These are phyloP conservation scores for Simplicillium sp. DNA, from an alignment of 2,329 filamentous ascomycete species.

Conservation along the genomic window DNA sequence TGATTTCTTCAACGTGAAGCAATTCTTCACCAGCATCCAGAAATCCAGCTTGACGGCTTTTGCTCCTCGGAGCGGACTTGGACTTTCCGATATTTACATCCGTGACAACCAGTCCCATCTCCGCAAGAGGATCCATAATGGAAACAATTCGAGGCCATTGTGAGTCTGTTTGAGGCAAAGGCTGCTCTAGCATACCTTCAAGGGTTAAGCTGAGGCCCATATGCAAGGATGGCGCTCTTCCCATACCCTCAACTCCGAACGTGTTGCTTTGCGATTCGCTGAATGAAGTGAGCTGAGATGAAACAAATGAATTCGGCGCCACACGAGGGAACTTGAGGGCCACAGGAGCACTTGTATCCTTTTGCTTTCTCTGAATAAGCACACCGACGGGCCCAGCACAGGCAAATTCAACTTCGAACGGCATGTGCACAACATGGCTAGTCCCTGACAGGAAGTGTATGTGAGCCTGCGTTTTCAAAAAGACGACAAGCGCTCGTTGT, in stretches of 20 bases:
- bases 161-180: constrained; percentile 41
- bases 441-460: constrained; percentile 85
- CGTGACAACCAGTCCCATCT: constrained; percentile 73
- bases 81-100: constrained; percentile 32
- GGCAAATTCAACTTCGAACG: constrained; percentile 85
- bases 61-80: constrained; percentile 19
- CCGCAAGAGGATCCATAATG: constrained; percentile 75
- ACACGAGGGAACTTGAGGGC: constrained; percentile 50
- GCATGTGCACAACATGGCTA: constrained; percentile 83
- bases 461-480: constrained; percentile 87
- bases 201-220: constrained; percentile 43
- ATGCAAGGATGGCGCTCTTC: constrained; percentile 43
- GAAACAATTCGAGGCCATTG: constrained; percentile 71
- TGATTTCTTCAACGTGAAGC: constrained; percentile 65
- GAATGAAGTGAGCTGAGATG: constrained; percentile 51
- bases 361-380: constrained; percentile 73
- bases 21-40: constrained; percentile 74
- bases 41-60: constrained; percentile 37
- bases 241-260: constrained; percentile 49
- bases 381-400: constrained; percentile 76
- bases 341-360: constrained; percentile 38
- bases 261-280: constrained; percentile 39
- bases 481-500: constrained; percentile 72
- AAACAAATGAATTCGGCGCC: constrained; percentile 77
- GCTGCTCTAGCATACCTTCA: constrained; percentile 48